phyloP scores from a whole-genome alignment of 345 rosid species.

The Noccaea bulbosa region DNA sequence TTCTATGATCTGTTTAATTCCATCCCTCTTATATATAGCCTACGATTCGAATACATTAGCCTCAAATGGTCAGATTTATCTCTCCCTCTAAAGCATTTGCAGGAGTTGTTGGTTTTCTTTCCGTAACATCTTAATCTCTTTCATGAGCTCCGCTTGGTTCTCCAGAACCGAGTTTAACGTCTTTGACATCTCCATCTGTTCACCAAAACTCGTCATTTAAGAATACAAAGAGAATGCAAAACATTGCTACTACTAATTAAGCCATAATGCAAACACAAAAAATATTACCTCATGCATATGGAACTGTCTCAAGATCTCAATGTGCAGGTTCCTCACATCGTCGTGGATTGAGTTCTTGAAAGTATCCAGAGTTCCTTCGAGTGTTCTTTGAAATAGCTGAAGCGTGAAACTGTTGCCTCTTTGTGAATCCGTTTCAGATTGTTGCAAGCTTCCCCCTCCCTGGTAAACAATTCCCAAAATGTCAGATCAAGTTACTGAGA shows the following conservation, averaged over 20 bases:
- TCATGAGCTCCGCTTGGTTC: slow-evolving; percentile 78
- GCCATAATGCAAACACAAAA: not conserved
- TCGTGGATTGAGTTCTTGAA: slow-evolving; percentile 81
- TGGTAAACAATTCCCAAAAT: slow-evolving; percentile 32
- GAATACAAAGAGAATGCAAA: not conserved
- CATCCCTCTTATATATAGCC: not conserved
- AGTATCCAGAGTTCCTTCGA: slow-evolving; percentile 73
- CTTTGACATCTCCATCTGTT: slow-evolving; percentile 69
- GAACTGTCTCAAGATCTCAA: slow-evolving; percentile 78
- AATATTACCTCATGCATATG: slow-evolving; percentile 75
- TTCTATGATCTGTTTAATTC: not conserved
- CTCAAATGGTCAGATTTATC: slow-evolving; percentile 6
- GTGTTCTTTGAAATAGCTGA: slow-evolving; percentile 78
- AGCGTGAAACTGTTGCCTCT: slow-evolving; percentile 70
- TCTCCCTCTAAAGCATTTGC: slow-evolving; percentile 59
- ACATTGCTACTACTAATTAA: not conserved
- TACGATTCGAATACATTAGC: not conserved
- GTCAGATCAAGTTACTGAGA: slow-evolving; percentile 2
- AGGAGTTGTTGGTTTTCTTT: slow-evolving; percentile 79
- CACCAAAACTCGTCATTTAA: not conserved
- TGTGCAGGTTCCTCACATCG: slow-evolving; percentile 84
- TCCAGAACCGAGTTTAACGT: slow-evolving; percentile 62
- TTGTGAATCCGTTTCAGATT: slow-evolving; percentile 55
- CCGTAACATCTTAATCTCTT: slow-evolving; percentile 68
- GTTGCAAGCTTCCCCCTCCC: slow-evolving; percentile 58